Conservation (phyloP, 23 red algal species). For the Cyanidioschyzon merolae region DNA sequence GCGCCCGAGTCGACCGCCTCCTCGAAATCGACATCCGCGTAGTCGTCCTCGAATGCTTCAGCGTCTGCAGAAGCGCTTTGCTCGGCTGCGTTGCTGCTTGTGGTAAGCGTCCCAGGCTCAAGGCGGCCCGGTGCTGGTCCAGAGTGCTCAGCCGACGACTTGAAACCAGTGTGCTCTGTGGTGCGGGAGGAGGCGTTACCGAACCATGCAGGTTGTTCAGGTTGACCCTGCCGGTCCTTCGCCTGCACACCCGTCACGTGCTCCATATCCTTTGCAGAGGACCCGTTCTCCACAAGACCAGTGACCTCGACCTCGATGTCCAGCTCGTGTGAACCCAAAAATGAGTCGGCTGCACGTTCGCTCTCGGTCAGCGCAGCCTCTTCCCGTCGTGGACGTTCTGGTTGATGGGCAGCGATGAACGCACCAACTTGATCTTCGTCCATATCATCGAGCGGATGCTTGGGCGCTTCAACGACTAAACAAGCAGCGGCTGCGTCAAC, state of each 20-base stretch:
- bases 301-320: constrained; percentile 3
- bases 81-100: neutral
- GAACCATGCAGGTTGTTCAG: constrained; percentile 1
- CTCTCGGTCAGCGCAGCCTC: neutral
- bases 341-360: neutral
- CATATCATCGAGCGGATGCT: constrained; percentile 15
- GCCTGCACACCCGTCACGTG: neutral
- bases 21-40: constrained; percentile 5
- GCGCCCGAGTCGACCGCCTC: neutral
- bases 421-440: constrained; percentile 7
- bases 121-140: neutral
- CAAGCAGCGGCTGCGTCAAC: constrained; percentile 3
- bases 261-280: neutral
- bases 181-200: neutral
- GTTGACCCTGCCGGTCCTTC: neutral
- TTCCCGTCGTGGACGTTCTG: neutral
- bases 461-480: neutral
- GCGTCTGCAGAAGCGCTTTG: neutral
- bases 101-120: neutral
- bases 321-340: constrained; percentile 7
- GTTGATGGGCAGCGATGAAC: neutral
- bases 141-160: too few relatives aligned
- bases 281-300: neutral
- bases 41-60: neutral
- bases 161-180: too few relatives aligned